These are phyloP conservation scores for Discostella stelligeroides DNA, from an alignment of 108 stramenopile genomes.

Conservation along the genomic window DNA sequence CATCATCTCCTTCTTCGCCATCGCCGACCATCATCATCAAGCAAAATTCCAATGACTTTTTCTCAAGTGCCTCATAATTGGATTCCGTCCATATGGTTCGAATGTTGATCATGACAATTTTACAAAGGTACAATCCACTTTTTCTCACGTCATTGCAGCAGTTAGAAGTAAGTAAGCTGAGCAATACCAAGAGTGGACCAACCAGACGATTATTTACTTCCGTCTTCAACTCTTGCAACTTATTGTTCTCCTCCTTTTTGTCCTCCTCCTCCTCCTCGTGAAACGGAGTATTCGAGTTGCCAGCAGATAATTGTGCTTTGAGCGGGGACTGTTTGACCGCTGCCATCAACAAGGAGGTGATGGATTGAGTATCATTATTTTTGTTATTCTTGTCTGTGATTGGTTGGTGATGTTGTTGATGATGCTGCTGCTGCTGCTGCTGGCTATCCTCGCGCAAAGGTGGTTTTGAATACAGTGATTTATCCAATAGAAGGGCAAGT, in stretches of 20 bases:
- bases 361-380: conserved; percentile 8
- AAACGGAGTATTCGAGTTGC: not conserved
- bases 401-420: too few relatives aligned
- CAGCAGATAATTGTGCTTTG: not conserved
- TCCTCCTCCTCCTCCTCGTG: too few relatives aligned
- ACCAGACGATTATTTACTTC: conserved; percentile 51
- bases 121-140: conserved; percentile 35
- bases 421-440: not conserved
- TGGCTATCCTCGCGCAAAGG: not conserved
- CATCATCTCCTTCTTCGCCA: conserved; percentile 19
- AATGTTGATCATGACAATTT: conserved; percentile 30
- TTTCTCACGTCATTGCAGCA: conserved; percentile 29
- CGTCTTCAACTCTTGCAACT: conserved; percentile 20
- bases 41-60: conserved; percentile 51
- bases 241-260: not conserved
- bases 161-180: conserved; percentile 24
- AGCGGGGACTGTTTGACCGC: conserved; percentile 1
- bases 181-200: conserved; percentile 44
- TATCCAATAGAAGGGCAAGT: conserved; percentile 25
- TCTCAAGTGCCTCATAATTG: conserved; percentile 14
- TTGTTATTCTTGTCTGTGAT: not conserved
- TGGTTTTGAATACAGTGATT: conserved; percentile 11
- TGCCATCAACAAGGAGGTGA: conserved; percentile 26
- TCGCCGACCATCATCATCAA: conserved; percentile 20
- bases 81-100: conserved; percentile 35